phyloP scores from a whole-genome alignment of 176 grass and related monocot genomes.

The Areca catechu region DNA sequence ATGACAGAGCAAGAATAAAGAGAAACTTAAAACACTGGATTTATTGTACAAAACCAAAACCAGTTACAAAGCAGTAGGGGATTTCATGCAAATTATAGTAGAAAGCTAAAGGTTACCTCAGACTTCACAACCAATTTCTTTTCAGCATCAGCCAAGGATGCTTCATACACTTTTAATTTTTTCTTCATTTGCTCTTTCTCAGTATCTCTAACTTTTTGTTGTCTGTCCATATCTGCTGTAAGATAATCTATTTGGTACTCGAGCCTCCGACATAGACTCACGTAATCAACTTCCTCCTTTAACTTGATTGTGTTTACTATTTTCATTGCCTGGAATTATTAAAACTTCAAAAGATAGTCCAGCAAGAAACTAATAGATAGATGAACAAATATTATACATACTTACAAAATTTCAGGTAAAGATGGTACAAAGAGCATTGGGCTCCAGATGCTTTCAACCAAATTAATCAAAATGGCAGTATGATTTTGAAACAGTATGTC shows the following conservation, averaged over 20 bases:
- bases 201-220: slow-evolving; percentile 53
- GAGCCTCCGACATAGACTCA: slow-evolving; percentile 71
- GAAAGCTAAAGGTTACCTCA: slow-evolving; percentile 43
- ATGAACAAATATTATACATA: neutral
- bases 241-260: slow-evolving; percentile 76
- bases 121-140: slow-evolving; percentile 30
- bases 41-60: too few relatives aligned
- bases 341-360: slow-evolving; percentile 13
- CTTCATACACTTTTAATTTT: slow-evolving; percentile 53
- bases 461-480: neutral
- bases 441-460: neutral
- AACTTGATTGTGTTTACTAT: slow-evolving; percentile 74
- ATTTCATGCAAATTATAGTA: too few relatives aligned
- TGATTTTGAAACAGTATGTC: neutral
- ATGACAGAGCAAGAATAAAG: too few relatives aligned
- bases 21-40: too few relatives aligned
- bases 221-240: slow-evolving; percentile 87
- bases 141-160: slow-evolving; percentile 46
- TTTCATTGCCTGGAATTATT: slow-evolving; percentile 88
- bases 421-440: too few relatives aligned
- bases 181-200: slow-evolving; percentile 62
- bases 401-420: too few relatives aligned
- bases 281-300: slow-evolving; percentile 95
- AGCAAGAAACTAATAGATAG: neutral
- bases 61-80: too few relatives aligned